Evolutionary conservation across 768 basidiomycete species (phyloP), one percentile per base, ranked within the genome.

Genomic region (Podaxis sp.): DNA sequence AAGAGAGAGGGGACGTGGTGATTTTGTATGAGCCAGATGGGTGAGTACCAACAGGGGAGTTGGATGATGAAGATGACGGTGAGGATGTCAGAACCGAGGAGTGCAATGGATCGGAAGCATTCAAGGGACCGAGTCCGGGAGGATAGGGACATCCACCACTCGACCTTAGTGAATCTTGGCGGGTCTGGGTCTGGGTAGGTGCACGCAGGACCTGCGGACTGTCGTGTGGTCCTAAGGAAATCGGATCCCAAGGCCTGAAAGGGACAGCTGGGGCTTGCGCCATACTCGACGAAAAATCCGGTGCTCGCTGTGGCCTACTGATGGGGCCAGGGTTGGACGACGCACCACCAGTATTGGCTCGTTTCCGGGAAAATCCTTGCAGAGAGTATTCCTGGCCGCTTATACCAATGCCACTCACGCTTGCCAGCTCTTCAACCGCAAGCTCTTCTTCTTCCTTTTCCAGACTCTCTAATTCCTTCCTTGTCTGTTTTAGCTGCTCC

Each of bases 401-500:
- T 43, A 53, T 33, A 29, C 59, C 59, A 25, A 60, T 52, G 36
- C 59, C 59, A 27, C 50, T 60, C 17, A 60, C 38, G 11, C 51
- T 53, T 43, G 60, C 66, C 37, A 64, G 67, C 24, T 73, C 72
- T 49, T 69, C 66, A 41, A 63, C 66, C 25, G 72, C 72, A 54
- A 71, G 55, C 29, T 57, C 57, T 25, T 63, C 59, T 7, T 75
- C 74, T 43, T 79, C 75, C 57, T 66, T 66, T 61, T 79, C 77
- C 8, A 73, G 72, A 38, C 70, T 71, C 69, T 87, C 85, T 22
- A 90, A 82, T 72, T 93, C 87, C 25, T 76, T 75, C 66, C 84
- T 81, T 55, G 90, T 74, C 47, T 82, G 82, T 63, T 76, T 76
- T 54, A 93, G 76, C 71, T 87, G 84, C 54, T 83, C 81, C 73